Base-by-base conservation (phyloP, 2,329 filamentous ascomycete species). In the Trichoderma oligosporum region DNA sequence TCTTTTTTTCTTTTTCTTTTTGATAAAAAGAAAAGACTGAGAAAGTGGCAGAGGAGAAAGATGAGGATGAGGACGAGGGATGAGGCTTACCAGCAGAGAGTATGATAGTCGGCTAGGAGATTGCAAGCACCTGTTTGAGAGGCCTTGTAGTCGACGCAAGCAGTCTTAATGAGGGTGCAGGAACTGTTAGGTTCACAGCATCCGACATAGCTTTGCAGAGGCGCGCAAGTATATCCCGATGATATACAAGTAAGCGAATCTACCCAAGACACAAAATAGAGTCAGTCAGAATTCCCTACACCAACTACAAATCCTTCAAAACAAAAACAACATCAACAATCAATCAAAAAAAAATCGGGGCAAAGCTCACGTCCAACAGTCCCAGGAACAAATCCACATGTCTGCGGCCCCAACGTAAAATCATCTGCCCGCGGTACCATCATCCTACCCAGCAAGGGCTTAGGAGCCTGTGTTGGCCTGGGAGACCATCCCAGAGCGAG, bases 41-140 rank as follows among this genome's bases (percentile, higher is more conserved):
- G 20, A 1, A 11, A n/a, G 22, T 12, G 14, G 5, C n/a, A 49
- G 14, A 27, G 6, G 18, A 29, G 20, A 24, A 22, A 35, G 29
- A 22, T 16, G 4, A 25, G 36, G 25, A 7, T 24, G 18, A 25
- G 22, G 25, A 11, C 22, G 5, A 22, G 31, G 27, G 27, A 27
- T 16, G 53, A 29, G 39, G 45, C 65, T 46, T 63, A 73, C 71
- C 71, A 73, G 65, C 71, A 73, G 14, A 72, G 60, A 3, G 70
- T 73, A 46, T 72, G 69, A 27, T 62, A 69, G 46, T 72, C 67
- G 4, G 61, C 57, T 4, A 65, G 60, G 7, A 66, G 60, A 22
- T 65, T 56, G 47, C 70, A 72, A 7, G 56, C 49, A 4, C 66
- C 66, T 3, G 58, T 54, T 2, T 45, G n/a, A 16, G 66, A 67